phyloP scores from a whole-genome alignment of 257 asterid genomes.

The Solanum arcanum region DNA sequence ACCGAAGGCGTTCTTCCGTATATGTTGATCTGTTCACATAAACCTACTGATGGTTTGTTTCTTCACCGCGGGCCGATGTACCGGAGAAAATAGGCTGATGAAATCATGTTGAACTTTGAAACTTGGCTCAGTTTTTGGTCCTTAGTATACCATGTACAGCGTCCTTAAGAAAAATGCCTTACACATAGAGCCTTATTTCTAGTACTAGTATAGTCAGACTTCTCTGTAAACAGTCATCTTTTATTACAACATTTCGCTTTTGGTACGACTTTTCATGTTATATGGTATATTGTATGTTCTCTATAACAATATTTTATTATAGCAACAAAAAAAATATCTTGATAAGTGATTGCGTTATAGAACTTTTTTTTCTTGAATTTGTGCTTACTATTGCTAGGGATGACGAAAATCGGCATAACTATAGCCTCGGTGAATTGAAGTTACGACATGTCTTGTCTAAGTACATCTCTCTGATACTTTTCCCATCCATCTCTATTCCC shows the following conservation, averaged over 20 bases:
- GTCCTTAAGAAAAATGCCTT: neutral
- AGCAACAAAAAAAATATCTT: neutral
- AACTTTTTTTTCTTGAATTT: neutral
- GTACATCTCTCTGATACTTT: neutral
- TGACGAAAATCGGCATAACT: too few species aligned
- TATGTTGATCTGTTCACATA: constrained; percentile 49
- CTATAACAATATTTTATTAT: neutral
- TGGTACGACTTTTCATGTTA: neutral
- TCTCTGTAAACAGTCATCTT: neutral
- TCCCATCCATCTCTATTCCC: rapidly evolving
- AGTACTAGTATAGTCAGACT: neutral
- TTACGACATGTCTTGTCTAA: rapidly evolving
- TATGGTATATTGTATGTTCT: neutral
- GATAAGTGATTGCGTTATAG: neutral
- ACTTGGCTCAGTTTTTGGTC: neutral
- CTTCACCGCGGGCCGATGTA: neutral
- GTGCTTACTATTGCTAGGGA: neutral
- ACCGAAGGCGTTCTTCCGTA: constrained; percentile 32
- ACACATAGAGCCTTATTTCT: neutral
- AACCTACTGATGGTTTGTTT: neutral
- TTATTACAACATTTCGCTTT: neutral
- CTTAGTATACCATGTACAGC: neutral
- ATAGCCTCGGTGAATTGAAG: neutral
- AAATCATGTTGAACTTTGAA: neutral
- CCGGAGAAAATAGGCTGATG: neutral